Conservation (phyloP, 2,329 filamentous ascomycete species). For the Exophiala phaeomuriformis region DNA sequence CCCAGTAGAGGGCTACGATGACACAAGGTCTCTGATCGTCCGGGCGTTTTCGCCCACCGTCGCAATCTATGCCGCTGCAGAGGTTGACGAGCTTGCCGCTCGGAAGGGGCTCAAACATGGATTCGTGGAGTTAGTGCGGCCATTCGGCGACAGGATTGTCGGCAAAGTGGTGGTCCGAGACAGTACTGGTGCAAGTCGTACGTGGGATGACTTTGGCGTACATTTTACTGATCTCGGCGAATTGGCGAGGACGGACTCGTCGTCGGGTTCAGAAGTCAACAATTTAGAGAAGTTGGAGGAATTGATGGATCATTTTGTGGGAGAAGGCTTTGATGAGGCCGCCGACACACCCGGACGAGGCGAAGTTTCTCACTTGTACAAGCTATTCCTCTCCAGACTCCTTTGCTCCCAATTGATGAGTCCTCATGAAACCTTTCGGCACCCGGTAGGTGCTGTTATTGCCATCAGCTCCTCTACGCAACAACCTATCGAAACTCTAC, state of each 20-base stretch:
- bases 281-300: constrained; percentile 25
- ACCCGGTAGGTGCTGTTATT: constrained; percentile 90
- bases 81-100: constrained; percentile 70
- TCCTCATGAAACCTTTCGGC: constrained; percentile 86
- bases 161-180: constrained; percentile 88
- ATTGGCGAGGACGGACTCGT: constrained; percentile 11
- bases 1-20: constrained; percentile 47
- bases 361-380: constrained; percentile 68
- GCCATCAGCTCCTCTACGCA: constrained; percentile 85
- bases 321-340: constrained; percentile 17
- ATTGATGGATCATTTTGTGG: constrained; percentile 24
- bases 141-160: constrained; percentile 80
- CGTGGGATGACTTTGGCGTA: constrained; percentile 83
- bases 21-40: constrained; percentile 60
- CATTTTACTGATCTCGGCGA: constrained; percentile 68
- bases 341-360: constrained; percentile 11
- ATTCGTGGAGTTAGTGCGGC: constrained; percentile 75
- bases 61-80: constrained; percentile 74
- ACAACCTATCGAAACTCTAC: constrained; percentile 76
- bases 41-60: constrained; percentile 85
- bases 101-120: constrained; percentile 80
- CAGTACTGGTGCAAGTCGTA: constrained; percentile 73
- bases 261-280: constrained; percentile 3
- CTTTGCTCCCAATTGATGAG: constrained; percentile 71
- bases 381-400: constrained; percentile 73